Evolutionary conservation across 2,329 filamentous ascomycete genomes (phyloP), one percentile per base, ranked within the genome.

Genomic region (Gliomastix tumulicola): DNA sequence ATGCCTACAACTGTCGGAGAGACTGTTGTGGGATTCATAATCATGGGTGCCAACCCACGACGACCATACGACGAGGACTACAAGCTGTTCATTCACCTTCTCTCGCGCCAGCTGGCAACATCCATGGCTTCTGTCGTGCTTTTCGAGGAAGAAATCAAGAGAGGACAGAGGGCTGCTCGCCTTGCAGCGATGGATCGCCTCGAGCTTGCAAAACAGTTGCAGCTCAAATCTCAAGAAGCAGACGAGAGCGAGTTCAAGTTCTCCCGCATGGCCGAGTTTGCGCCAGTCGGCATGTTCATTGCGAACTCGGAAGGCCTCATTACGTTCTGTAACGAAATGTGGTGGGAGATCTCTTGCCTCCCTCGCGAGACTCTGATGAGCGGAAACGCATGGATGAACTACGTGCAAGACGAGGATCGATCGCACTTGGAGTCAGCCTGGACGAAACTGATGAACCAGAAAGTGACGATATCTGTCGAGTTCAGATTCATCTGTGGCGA

Each of bases 251-350:
- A 92, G 54, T 81, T 83, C 21, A 82, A 82, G 40, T 92, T 92
- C 53, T 87, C 84, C 1, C 72, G 84, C 31, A 88, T 92, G 83
- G 84, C 86, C 3, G 85, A 89, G 51, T 86, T 88, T 44, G 83
- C 84, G 0, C 86, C 86, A 0, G 85, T 89, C 2, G 87, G 86
- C 20, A 82, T 94, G 63, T 90, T 90, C 54, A 89, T 92, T 46
- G 83, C 84, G n/a, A 75, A 88, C 50, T 69, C 75, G 1, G 57
- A 68, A 28, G 86, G 87, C 4, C 65, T 72, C 18, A 84, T 92
- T 47, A 84, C 74, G 9, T 92, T 87, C 53, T 85, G 81, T 53
- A 94, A 94, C 53, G 83, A 89, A 43, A 85, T 83, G 52, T 92
- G 76, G 75, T 79, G 71, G 72, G 69, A 77, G 44, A 84, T 88